Evolutionary conservation across 495 filamentous ascomycete species (phyloP), one percentile per base, ranked within the genome.

Genomic region (Neurospora sp.): DNA sequence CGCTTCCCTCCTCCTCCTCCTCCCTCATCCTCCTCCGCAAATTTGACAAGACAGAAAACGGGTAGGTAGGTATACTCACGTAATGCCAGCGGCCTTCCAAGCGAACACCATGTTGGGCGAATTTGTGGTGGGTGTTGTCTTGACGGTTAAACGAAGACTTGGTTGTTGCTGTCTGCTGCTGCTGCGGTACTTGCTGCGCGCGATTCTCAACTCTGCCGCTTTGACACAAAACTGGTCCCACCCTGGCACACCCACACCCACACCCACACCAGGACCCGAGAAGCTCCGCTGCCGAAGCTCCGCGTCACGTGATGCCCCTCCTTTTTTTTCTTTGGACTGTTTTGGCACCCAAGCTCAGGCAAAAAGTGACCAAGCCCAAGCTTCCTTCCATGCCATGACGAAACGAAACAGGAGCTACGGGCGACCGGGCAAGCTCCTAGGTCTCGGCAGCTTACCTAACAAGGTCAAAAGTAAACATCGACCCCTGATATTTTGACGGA

Each of bases 21-120:
- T 31, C 31, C 31, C 31, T 31, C 31, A 2, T 31, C 31, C 31
- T 31, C 31, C 31, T 31, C 31, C 31, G 31, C 31, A 31, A 31
- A 31, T 31, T 31, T 31, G 31, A 31, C 31, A 31, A 31, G 31
- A 31, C 31, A 31, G 31, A 31, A 31, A 31, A 31, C 31, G 31
- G 31, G 31, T 31, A 31, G 31, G n/a, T n/a, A n/a, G 27, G 31
- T 31, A 31, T 31, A 31, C 92, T 84, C 91, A 98, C 96, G 92
- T 97, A 79, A 98, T 87, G 86, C 96, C 96, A 81, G 96, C 91
- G 80, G 94, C 89, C 92, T 98, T 98, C 96, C 96, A 99, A 81
- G 94, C 93, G 85, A 94, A 95, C 84, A 93, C 89, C 96, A 99
- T 99, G 87, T 90, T 94, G 91, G 90, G 83, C 77, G 74, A 74